Evolutionary conservation across 176 grass and related monocot genomes (phyloP).

Genomic region (Oryza meyeriana): DNA sequence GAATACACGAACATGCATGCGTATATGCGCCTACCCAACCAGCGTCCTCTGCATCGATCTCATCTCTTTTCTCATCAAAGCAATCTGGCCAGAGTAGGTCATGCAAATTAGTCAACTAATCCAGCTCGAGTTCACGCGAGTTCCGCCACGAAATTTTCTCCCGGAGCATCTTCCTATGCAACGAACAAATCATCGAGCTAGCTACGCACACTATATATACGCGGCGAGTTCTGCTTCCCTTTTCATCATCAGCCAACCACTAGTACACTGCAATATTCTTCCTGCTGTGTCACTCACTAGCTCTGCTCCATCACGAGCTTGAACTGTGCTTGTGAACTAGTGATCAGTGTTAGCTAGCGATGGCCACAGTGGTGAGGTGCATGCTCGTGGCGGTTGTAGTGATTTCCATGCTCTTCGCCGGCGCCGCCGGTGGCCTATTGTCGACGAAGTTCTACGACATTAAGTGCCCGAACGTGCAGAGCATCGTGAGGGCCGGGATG

Average conservation of each 20-base stretch:
- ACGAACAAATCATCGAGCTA: background rate
- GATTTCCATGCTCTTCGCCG: background rate
- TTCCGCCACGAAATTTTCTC: background rate
- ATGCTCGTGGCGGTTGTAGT: background rate
- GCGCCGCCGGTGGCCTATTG: slow-evolving; percentile 18
- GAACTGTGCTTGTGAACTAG: background rate
- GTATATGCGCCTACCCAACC: background rate
- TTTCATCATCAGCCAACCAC: background rate
- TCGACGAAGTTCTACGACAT: slow-evolving; percentile 48
- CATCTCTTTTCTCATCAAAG: background rate
- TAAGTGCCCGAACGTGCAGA: slow-evolving; percentile 48
- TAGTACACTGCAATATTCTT: background rate
- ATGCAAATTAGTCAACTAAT: slow-evolving; percentile 40
- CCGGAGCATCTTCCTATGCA: slow-evolving; percentile 8
- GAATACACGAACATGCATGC: slow-evolving; percentile 11
- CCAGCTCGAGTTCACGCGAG: slow-evolving; percentile 35
- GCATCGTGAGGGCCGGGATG: slow-evolving; percentile 48
- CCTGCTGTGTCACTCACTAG: background rate
- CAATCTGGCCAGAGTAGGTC: background rate
- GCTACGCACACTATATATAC: slow-evolving; percentile 23
- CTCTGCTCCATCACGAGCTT: background rate
- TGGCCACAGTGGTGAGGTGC: background rate
- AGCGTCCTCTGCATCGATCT: background rate
- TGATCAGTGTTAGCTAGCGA: background rate
- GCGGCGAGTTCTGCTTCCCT: background rate